Conservation (phyloP, 345 rosid species). For the Bretschneidera sinensis region DNA sequence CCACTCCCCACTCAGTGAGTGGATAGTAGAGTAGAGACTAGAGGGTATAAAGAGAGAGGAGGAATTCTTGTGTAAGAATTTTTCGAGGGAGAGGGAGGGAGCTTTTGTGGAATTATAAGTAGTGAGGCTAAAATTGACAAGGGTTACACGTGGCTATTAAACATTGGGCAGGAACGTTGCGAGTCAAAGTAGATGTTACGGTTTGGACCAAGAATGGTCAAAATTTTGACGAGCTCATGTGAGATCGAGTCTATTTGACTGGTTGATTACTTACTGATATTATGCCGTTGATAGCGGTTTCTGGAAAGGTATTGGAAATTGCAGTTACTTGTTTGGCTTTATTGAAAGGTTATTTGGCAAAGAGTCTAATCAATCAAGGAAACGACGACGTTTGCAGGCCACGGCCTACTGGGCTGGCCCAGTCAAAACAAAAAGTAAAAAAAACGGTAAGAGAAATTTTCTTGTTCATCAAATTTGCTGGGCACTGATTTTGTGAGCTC, state of each 20-base stretch:
- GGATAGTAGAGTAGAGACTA: too few relatives aligned
- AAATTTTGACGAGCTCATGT: constrained; percentile 7
- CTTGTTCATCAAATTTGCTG: too few relatives aligned
- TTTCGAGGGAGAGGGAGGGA: background rate
- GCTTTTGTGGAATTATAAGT: background rate
- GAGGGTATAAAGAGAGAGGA: too few relatives aligned
- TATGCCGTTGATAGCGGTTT: constrained; percentile 54
- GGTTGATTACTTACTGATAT: constrained; percentile 17
- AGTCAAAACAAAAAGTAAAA: too few relatives aligned
- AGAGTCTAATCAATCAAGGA: background rate
- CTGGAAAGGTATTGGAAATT: constrained; percentile 39
- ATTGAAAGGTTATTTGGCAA: background rate
- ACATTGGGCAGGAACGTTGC: constrained; percentile 5
- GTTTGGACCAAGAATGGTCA: background rate
- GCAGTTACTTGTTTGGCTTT: constrained; percentile 29
- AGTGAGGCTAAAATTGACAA: background rate
- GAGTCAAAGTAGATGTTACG: background rate
- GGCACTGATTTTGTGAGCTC: too few relatives aligned
- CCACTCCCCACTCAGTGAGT: background rate
- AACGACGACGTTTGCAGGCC: constrained; percentile 12
- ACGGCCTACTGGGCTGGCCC: too few relatives aligned
- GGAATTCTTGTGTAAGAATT: too few relatives aligned
- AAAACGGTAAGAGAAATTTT: too few relatives aligned
- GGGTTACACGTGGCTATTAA: constrained; percentile 3
- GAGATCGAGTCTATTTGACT: constrained; percentile 15